Percentiles rank a stretch among this genome's conserved stretches.
Evolutionary conservation across 495 filamentous ascomycete genomes (phyloP).

Genomic region (Hyaloscypha variabilis): DNA sequence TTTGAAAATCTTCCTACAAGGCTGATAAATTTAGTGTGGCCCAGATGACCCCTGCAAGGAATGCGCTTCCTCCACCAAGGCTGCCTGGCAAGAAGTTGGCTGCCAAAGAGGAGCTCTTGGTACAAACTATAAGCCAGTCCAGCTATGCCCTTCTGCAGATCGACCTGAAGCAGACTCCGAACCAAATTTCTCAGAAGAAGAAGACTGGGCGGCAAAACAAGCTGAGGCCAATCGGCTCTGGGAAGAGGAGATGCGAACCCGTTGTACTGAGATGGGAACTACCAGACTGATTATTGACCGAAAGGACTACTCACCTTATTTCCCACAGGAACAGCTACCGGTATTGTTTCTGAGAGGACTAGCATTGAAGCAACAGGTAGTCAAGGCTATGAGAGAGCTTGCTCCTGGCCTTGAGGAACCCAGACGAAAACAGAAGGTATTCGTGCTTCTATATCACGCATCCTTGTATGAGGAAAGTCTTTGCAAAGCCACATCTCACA

Average conservation of each 20-base stretch:
- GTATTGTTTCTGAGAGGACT: conserved; percentile 1
- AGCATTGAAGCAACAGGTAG: conserved; percentile 9
- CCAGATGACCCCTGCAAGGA: conserved; percentile 8
- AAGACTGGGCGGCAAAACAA: conserved; percentile 10
- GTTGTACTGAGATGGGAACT: conserved; percentile 10
- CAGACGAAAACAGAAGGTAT: conserved; percentile 9
- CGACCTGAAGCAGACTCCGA: background rate
- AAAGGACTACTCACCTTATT: conserved; percentile 8
- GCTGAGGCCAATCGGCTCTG: conserved; percentile 11
- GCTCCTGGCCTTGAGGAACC: conserved; percentile 1
- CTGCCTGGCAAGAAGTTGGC: conserved; percentile 14
- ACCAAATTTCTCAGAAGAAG: background rate
- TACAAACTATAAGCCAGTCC: conserved; percentile 12
- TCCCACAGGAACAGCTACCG: conserved; percentile 9
- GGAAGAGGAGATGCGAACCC: conserved; percentile 11
- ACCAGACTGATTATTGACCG: conserved; percentile 3
- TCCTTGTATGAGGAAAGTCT: conserved; percentile 11
- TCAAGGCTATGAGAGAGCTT: conserved; percentile 13
- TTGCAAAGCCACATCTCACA: background rate
- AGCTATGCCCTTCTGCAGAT: conserved; percentile 12
- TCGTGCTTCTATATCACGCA: conserved; percentile 12
- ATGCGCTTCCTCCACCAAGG: conserved; percentile 21
- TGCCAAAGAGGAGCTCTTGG: conserved; percentile 14
- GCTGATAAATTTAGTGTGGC: conserved; percentile 7
- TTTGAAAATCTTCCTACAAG: background rate